Base-by-base conservation (phyloP, 306 rosid species). In the Citrullus colocynthis region DNA sequence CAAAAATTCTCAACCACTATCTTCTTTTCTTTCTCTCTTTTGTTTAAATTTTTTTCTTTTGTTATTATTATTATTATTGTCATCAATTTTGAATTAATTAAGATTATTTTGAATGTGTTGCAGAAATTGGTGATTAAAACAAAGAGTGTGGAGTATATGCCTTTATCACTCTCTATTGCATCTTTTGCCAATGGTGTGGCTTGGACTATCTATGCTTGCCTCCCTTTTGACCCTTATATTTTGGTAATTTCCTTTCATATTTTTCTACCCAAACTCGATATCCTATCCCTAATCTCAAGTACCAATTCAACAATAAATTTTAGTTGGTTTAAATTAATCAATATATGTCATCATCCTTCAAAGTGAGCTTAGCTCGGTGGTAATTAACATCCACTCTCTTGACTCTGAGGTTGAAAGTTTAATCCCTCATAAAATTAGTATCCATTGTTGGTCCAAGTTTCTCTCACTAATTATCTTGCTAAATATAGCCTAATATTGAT, bases 131-230 rank as follows among this genome's bases (percentile, higher is more conserved):
- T 95, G 85, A 86, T 95, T 18, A 84, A 45, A 12, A 92, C 96
- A 30, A 95, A 92, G 81, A 95, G 99, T 70, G 89, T 95, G 51
- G 96, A 95, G 77, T 95, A 82, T 78, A 95, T 95, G 98, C 98
- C 97, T 0, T 81, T 95, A 41, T 89, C 54, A 74, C 84, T 95
- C 60, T 95, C 99, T 2, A 36, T 95, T 0, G 89, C 92, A 20
- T 84, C 91, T 9, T 79, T 95, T 28, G 92, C 85, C n/a, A 95
- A 95, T 60, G 95, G 96, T 1, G 28, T 95, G 28, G 89, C 93
- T 8, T 95, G 99, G 99, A 86, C 90, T 15, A 59, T 94, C 24
- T 94, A 90, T 75, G 93, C 95, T 84, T 86, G 85, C 76, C 81
- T 92, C 86, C 93, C 82, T 32, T 87, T 94, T 58, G 98, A 94